A percentile compares a stretch with the other conserved stretches of the same genome.
These are phyloP conservation scores for Pelargonium fulgidum DNA, from an alignment of 441 rosid species.

Conservation along the genomic window DNA sequence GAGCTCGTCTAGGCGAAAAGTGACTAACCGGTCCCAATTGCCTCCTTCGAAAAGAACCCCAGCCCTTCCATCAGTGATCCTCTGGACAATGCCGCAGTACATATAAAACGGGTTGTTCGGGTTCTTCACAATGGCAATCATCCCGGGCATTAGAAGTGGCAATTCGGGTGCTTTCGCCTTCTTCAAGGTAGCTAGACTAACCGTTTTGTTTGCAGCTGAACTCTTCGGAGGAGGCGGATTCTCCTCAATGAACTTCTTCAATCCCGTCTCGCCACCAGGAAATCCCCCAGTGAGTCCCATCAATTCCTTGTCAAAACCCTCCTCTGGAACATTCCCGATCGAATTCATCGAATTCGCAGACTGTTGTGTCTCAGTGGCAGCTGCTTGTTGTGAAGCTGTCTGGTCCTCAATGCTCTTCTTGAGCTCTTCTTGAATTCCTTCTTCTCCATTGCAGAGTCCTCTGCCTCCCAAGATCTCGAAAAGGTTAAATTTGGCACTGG, in stretches of 20 bases:
- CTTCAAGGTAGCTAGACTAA: constrained; percentile 24
- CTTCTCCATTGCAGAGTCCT: constrained; percentile 71
- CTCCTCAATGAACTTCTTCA: constrained; percentile 52
- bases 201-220: constrained; percentile 11
- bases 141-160: constrained; percentile 80
- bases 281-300: constrained; percentile 88
- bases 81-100: constrained; percentile 78
- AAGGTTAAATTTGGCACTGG: constrained; percentile 50
- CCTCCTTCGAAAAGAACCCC: constrained; percentile 83
- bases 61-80: constrained; percentile 75
- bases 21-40: constrained; percentile 67
- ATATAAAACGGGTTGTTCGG: constrained; percentile 59
- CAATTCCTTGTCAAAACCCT: constrained; percentile 69
- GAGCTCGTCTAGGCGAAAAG: constrained; percentile 73
- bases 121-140: constrained; percentile 72
- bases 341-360: neutral
- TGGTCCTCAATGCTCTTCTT: constrained; percentile 28
- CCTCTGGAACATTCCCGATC: constrained; percentile 35
- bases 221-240: constrained; percentile 61
- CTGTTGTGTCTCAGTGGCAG: neutral
- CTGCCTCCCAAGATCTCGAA: constrained; percentile 70
- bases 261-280: constrained; percentile 74
- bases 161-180: constrained; percentile 67
- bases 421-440: constrained; percentile 55
- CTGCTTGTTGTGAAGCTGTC: constrained; percentile 11